Conservation (phyloP, 1,284 basidiomycete species). For the Pterulicium gracile region DNA sequence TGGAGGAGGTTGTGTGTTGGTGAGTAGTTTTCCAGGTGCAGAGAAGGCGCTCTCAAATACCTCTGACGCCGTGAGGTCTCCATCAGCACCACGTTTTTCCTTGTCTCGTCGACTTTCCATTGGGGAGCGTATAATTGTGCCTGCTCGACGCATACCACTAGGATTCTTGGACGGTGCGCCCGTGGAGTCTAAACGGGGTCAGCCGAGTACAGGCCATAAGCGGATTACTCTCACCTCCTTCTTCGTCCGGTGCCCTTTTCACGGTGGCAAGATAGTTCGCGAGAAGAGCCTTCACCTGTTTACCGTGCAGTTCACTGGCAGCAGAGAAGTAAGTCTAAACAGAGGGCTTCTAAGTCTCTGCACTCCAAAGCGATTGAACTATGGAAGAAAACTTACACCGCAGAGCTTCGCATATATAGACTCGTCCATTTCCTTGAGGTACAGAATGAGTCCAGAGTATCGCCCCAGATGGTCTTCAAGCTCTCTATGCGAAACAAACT, state of each 20-base stretch:
- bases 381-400: slow-evolving; percentile 44
- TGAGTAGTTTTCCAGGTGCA: slow-evolving; percentile 1
- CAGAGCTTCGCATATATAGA: slow-evolving; percentile 75
- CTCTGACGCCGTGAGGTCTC: slow-evolving; percentile 57
- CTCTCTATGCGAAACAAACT: slow-evolving; percentile 51
- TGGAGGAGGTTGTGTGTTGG: slow-evolving; percentile 20
- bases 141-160: slow-evolving; percentile 59
- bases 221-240: slow-evolving; percentile 54
- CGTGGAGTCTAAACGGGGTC: slow-evolving; percentile 16
- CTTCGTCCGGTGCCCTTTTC: slow-evolving; percentile 63
- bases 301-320: slow-evolving; percentile 68
- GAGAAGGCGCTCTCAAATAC: slow-evolving; percentile 24
- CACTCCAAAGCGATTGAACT: no score
- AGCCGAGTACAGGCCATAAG: background rate
- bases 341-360: slow-evolving; percentile 4
- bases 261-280: slow-evolving; percentile 47
- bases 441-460: slow-evolving; percentile 87
- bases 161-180: slow-evolving; percentile 36
- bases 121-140: slow-evolving; percentile 65
- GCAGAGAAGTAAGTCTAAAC: slow-evolving; percentile 80
- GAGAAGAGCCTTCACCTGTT: slow-evolving; percentile 72
- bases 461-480: slow-evolving; percentile 79
- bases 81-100: slow-evolving; percentile 42
- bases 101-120: slow-evolving; percentile 41
- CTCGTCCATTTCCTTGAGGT: slow-evolving; percentile 94